A percentile compares a stretch with the other conserved stretches of the same genome.
Conservation (phyloP, 768 basidiomycete genomes). For the Pholiota molesta region DNA sequence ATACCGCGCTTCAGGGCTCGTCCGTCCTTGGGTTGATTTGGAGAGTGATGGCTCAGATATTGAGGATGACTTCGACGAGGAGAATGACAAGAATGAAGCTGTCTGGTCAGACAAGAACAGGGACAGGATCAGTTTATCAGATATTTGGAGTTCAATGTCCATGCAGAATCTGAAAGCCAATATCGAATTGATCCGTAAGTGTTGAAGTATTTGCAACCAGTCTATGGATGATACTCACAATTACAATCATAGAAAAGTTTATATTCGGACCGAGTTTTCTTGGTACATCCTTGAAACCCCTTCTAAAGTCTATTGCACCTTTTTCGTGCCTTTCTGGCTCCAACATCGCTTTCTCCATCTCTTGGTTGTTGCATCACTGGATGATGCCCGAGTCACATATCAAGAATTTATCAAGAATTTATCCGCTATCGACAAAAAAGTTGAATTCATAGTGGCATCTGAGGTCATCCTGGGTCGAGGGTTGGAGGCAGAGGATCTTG, state of each 20-base stretch:
- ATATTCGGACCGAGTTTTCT: conserved; percentile 59
- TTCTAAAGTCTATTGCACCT: conserved; percentile 43
- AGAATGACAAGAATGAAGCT: conserved; percentile 19
- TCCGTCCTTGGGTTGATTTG: conserved; percentile 39
- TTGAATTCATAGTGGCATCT: conserved; percentile 33
- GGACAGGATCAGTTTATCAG: conserved; percentile 39
- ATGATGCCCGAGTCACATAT: conserved; percentile 38
- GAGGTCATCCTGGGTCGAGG: conserved; percentile 44
- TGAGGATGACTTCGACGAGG: conserved; percentile 20
- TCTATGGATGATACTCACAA: neutral
- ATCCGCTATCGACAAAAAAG: conserved; percentile 24
- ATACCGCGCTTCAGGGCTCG: conserved; percentile 44
- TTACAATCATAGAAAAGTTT: conserved; percentile 52
- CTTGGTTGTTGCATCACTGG: conserved; percentile 40
- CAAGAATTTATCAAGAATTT: conserved; percentile 41
- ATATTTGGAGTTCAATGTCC: conserved; percentile 52
- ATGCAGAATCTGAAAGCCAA: conserved; percentile 35
- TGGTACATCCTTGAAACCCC: conserved; percentile 73
- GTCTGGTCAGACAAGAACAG: neutral
- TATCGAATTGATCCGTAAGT: conserved; percentile 50
- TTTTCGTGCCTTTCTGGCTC: conserved; percentile 51
- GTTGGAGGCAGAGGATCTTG: conserved; percentile 44
- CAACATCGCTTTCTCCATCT: conserved; percentile 53
- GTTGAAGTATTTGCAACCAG: conserved; percentile 1
- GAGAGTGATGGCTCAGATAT: conserved; percentile 14